Percentiles rank a stretch among this genome's conserved stretches.
Conservation (phyloP, 2,329 filamentous ascomycete genomes). For the Cladosporium phlei region DNA sequence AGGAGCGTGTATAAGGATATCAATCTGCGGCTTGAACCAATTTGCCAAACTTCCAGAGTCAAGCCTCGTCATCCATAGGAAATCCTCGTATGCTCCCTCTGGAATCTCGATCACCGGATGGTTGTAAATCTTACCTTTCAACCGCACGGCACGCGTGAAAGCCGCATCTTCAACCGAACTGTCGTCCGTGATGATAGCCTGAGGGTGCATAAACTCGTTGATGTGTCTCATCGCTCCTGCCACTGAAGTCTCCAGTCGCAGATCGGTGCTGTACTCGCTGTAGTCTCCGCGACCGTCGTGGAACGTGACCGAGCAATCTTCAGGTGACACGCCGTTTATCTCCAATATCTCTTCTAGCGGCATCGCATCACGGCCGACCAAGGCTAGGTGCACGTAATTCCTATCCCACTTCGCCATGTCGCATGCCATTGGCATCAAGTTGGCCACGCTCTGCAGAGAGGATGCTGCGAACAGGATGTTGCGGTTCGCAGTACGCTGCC, state of each 20-base stretch:
- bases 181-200: slow-evolving; percentile 69
- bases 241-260: slow-evolving; percentile 62
- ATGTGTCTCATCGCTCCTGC: slow-evolving; percentile 66
- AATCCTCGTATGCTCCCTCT: slow-evolving; percentile 53
- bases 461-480: slow-evolving; percentile 78
- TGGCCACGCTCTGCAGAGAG: slow-evolving; percentile 66
- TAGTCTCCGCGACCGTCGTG: slow-evolving; percentile 75
- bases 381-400: slow-evolving; percentile 74
- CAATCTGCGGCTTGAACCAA: slow-evolving; percentile 74
- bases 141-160: slow-evolving; percentile 58
- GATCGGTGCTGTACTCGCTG: slow-evolving; percentile 62
- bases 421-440: slow-evolving; percentile 76
- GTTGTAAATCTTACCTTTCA: slow-evolving; percentile 48
- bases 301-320: slow-evolving; percentile 60
- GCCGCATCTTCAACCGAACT: slow-evolving; percentile 62
- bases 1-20: slow-evolving; percentile 77
- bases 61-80: slow-evolving; percentile 73
- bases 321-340: slow-evolving; percentile 71
- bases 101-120: slow-evolving; percentile 74
- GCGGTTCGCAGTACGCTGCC: slow-evolving; percentile 51
- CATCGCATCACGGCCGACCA: slow-evolving; percentile 71
- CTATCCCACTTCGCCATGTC: slow-evolving; percentile 68
- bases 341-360: slow-evolving; percentile 63
- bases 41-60: slow-evolving; percentile 67
- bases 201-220: slow-evolving; percentile 68